These are phyloP conservation scores for Byssochlamys sp. DNA, from an alignment of 2,329 filamentous ascomycete species.

Conservation along the genomic window DNA sequence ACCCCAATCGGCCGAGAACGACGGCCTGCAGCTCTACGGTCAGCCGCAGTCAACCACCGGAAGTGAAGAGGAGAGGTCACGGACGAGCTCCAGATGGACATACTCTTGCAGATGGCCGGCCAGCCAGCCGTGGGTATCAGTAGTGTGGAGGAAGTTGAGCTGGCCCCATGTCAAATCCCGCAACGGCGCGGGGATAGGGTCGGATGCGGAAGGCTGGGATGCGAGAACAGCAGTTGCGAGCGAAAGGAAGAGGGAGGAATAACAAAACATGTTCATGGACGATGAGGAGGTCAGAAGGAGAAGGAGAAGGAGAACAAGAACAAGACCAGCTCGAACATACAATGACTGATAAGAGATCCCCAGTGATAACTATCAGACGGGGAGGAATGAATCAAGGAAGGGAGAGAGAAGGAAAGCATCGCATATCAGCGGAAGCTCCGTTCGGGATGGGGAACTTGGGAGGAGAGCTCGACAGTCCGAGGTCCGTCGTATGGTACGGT, in stretches of 20 bases:
- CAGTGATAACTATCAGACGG: background rate
- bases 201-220: conserved; percentile 70
- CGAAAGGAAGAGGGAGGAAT: conserved; percentile 13
- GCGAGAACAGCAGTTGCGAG: conserved; percentile 27
- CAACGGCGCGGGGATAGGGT: conserved; percentile 69
- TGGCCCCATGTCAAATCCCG: conserved; percentile 83
- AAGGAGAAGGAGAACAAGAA: background rate
- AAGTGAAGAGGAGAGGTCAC: conserved; percentile 4
- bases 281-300: background rate
- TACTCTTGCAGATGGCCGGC: conserved; percentile 86
- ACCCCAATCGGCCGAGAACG: conserved; percentile 93
- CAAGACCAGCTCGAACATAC: background rate
- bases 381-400: background rate
- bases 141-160: conserved; percentile 93
- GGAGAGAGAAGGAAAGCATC: background rate
- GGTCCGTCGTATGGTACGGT: background rate
- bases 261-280: conserved; percentile 1
- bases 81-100: conserved; percentile 15
- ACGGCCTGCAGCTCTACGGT: conserved; percentile 47
- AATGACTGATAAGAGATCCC: background rate
- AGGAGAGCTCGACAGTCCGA: background rate
- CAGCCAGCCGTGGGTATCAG: conserved; percentile 92
- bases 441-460: background rate
- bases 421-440: background rate
- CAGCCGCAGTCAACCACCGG: conserved; percentile 10